Percentiles rank a stretch among this genome's conserved stretches.
Conservation (phyloP, 1,139 yeast genomes). For the Kluyveromyces sp. region DNA sequence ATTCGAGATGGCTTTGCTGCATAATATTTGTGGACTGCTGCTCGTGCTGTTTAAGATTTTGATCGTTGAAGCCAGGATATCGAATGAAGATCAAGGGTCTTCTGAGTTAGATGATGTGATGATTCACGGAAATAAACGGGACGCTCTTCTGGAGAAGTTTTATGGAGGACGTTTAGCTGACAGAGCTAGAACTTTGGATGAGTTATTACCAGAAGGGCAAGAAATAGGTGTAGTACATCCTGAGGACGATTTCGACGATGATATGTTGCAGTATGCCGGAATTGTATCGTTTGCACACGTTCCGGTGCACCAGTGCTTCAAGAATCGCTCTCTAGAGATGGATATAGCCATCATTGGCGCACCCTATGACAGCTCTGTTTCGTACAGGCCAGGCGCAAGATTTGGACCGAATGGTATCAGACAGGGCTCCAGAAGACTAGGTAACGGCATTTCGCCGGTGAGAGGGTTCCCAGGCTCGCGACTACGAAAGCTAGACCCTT, state of each 20-base stretch:
- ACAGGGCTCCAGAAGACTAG: slow-evolving; percentile 50
- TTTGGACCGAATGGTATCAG: slow-evolving; percentile 57
- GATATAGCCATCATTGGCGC: slow-evolving; percentile 46
- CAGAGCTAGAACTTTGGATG: no score
- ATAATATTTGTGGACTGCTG: no score
- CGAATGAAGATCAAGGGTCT: no score
- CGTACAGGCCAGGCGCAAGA: slow-evolving; percentile 55
- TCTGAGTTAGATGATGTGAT: no score
- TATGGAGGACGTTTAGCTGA: no score
- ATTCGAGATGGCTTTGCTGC: no score
- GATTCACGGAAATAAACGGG: no score
- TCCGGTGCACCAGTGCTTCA: slow-evolving; percentile 15
- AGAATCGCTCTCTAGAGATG: slow-evolving; percentile 5
- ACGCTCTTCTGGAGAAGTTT: no score
- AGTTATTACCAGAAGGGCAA: no score
- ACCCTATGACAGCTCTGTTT: slow-evolving; percentile 54
- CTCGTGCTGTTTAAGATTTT: no score
- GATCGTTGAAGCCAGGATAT: no score
- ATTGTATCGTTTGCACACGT: slow-evolving; percentile 17
- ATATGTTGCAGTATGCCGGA: slow-evolving; percentile 13
- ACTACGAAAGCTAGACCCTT: slow-evolving; percentile 38
- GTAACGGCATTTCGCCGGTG: slow-evolving; percentile 36
- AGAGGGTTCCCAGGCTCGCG: slow-evolving; percentile 36
- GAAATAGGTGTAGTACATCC: no score
- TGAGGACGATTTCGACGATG: slow-evolving; percentile 12